A percentile compares a stretch with the other conserved stretches of the same genome.
Conservation (phyloP, 768 basidiomycete genomes). For the Mycena filopes region DNA sequence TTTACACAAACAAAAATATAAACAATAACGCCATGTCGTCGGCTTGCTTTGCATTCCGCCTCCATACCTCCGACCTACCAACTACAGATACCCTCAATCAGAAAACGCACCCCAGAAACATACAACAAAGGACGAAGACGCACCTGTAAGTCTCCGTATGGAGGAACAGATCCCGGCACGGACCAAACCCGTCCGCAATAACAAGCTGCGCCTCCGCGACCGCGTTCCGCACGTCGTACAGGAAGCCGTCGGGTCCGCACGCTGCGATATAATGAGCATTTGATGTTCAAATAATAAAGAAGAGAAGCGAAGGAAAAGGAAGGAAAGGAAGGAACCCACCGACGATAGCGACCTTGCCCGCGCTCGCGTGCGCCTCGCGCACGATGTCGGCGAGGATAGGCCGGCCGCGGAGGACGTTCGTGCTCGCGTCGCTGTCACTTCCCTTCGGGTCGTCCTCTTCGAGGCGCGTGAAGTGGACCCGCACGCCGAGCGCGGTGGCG, state of each 20-base stretch:
- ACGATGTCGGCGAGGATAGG: slow-evolving; percentile 36
- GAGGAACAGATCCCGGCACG: slow-evolving; percentile 41
- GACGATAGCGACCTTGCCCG: slow-evolving; percentile 40
- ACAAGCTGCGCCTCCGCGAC: slow-evolving; percentile 42
- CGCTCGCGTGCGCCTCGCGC: slow-evolving; percentile 29
- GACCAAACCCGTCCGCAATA: slow-evolving; percentile 41
- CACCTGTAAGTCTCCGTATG: slow-evolving; percentile 47
- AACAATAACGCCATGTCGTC: too few species aligned
- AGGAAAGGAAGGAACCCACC: slow-evolving; percentile 29
- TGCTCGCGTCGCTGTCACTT: slow-evolving; percentile 10
- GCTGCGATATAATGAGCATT: slow-evolving; percentile 32
- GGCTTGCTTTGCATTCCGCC: too few species aligned
- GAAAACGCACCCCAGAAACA: background rate
- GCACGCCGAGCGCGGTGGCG: slow-evolving; percentile 10
- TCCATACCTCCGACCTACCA: too few species aligned
- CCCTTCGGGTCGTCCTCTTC: slow-evolving; percentile 23
- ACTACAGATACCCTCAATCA: too few species aligned
- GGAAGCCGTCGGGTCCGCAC: slow-evolving; percentile 43
- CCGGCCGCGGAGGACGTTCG: slow-evolving; percentile 25
- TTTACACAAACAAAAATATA: too few species aligned
- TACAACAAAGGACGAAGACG: background rate
- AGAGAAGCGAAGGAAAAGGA: background rate
- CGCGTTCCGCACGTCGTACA: slow-evolving; percentile 46
- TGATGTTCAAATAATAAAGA: too few species aligned
- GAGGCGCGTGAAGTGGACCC: slow-evolving; percentile 23